Percentiles rank a stretch among this genome's conserved stretches.
Evolutionary conservation across 1,139 yeast genomes (phyloP).

Genomic region (Eremothecium sinecaudum): DNA sequence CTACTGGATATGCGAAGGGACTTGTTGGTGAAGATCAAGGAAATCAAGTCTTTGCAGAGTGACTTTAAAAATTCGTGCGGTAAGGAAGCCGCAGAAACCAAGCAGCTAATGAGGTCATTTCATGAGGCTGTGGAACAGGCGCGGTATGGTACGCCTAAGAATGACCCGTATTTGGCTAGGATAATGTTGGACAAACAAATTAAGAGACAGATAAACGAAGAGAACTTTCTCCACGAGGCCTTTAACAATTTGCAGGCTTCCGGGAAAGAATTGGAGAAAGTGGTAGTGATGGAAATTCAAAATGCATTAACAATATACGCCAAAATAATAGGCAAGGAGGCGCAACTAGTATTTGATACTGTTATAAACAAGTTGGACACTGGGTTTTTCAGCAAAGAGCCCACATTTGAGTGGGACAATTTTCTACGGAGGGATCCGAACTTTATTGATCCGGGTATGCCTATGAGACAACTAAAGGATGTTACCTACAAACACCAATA

Average conservation of each 20-base stretch:
- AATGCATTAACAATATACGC: conserved; percentile 68
- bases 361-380: conserved; percentile 57
- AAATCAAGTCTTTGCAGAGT: conserved; percentile 68
- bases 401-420: conserved; percentile 82
- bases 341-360: conserved; percentile 55
- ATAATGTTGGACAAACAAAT: conserved; percentile 65
- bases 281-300: conserved; percentile 79
- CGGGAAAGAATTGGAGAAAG: conserved; percentile 81
- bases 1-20: conserved; percentile 80
- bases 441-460: conserved; percentile 66
- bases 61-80: conserved; percentile 73
- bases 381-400: conserved; percentile 70
- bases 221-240: conserved; percentile 80
- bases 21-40: conserved; percentile 73
- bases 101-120: conserved; percentile 41
- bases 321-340: conserved; percentile 55
- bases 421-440: conserved; percentile 66
- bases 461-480: conserved; percentile 57
- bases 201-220: conserved; percentile 69
- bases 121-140: conserved; percentile 39
- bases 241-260: conserved; percentile 77
- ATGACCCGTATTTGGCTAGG: conserved; percentile 78
- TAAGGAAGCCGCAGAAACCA: conserved; percentile 60
- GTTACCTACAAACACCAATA: conserved; percentile 57
- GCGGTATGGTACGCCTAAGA: conserved; percentile 28